Base-by-base conservation (phyloP, 306 rosid species). In the Prinsepia uniflora region DNA sequence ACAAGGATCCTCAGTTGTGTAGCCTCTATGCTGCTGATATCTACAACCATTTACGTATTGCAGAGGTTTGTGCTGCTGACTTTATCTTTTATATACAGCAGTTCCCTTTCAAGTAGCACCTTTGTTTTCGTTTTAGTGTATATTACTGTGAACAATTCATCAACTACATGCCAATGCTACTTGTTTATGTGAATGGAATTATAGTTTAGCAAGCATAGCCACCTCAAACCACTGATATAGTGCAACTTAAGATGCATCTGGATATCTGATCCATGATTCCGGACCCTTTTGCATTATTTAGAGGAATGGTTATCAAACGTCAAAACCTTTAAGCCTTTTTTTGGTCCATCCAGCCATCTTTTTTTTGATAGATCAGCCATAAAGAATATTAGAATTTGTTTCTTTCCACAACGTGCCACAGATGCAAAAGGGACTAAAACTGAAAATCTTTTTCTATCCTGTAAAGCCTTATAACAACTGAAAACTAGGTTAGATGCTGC, bases 1-100 rank as follows among this genome's bases (percentile, higher is more conserved):
- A 75, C 75, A 86, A 72, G 55, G 96, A 95, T 76, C 82, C 91
- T 80, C 96, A 73, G 55, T 61, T 82, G 36, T 95, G 97, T 84
- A 77, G 86, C 68, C 67, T 64, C 75, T 95, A 95, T 82, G 97
- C 89, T 17, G 63, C 80, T 78, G 97, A 85, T 71, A 91, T 95
- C 83, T 91, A 89, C 54, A 68, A 79, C 66, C 80, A 80, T 76
- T 78, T 86, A 65, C 84, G 85, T 65, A 91, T 84, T 73, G 81
- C 83, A 66, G 97, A 95, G 99, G 99, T 92, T 70, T 79, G 88
- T 76, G 64, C 53, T 36, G 10, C 67, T 41, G 53, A 72, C 45
- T 18, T 14, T 70, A 58, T 77, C 74, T 52, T 55, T 13, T 40
- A 68, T 43, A 30, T 14, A 22, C 17, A 54, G 7, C n/a, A 55